Base-by-base conservation (phyloP, 179 eudicot genomes). In the Spergularia azorica region DNA sequence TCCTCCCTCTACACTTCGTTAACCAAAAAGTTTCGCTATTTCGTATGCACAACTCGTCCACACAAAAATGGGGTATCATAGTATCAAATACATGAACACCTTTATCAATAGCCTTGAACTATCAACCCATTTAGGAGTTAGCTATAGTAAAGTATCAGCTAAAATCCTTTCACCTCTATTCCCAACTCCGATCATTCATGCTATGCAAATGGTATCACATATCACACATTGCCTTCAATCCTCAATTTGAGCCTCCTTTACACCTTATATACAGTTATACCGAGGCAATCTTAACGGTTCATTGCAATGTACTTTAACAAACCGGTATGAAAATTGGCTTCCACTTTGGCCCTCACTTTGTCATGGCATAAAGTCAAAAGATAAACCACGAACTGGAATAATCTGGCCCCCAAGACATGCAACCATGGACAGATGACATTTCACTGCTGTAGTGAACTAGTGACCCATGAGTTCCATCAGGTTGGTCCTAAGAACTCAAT, bases 221-320 rank as follows among this genome's bases (percentile, higher is more conserved):
- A 9, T 39, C 76, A 39, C 56, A 7, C 57, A 36, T 9, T 17
- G 52, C 52, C 16, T 38, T 71, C 52, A n/a, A 59, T 43, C 56
- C 17, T 5, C 17, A 73, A 72, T 12, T 20, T 72, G 39, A 12
- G 56, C 59, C 76, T 58, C 21, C 76, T 60, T 72, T 60, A 55
- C 55, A 60, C 67, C 48, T 17, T 60, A 12, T 43, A 73, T 20
- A 32, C 74, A 15, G 36, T 13, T 62, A 32, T 17, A 16, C 7
- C 6, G 9, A 71, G 64, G 5, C 32, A 3, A n/a, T 57, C n/a
- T 48, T 15, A 26, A 50, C 17, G 32, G 26, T 17, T 36, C 32
- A 39, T 46, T 6, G 13, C 67, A n/a, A 16, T 41, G 67, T 51
- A 58, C 46, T 38, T 71, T 4, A 18, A 46, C 56, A 56, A 16